phyloP scores from a whole-genome alignment of 1,284 basidiomycete genomes.

The Meira miltonrushii region DNA sequence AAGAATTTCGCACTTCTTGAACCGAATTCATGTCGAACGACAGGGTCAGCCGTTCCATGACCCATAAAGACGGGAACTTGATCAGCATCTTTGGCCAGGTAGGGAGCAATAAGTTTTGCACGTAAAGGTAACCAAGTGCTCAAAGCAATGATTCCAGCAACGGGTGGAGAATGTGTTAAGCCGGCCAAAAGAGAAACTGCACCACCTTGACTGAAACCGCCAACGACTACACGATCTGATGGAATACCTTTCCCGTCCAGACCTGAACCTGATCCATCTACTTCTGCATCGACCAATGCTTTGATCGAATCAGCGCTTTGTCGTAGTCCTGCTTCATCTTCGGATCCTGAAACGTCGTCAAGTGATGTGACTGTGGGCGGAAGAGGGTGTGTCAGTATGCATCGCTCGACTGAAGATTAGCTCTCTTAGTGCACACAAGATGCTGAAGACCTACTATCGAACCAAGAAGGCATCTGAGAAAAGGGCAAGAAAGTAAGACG shows the following conservation, averaged over 20 bases:
- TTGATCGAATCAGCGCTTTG: constrained; percentile 36
- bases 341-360: constrained; percentile 37
- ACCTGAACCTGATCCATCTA: constrained; percentile 33
- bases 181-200: constrained; percentile 43
- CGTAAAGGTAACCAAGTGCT: constrained; percentile 50
- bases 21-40: constrained; percentile 44
- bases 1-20: constrained; percentile 29
- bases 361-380: constrained; percentile 18
- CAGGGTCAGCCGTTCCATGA: constrained; percentile 44
- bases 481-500: constrained; percentile 2
- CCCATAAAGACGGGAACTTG: constrained; percentile 44
- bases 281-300: constrained; percentile 42
- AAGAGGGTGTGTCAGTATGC: not conserved
- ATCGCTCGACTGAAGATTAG: not conserved
- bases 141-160: constrained; percentile 44
- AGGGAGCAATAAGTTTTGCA: constrained; percentile 29
- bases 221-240: constrained; percentile 37
- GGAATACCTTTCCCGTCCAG: constrained; percentile 37
- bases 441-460: constrained; percentile 45
- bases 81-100: constrained; percentile 15
- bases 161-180: constrained; percentile 25
- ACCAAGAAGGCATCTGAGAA: constrained; percentile 47
- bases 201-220: constrained; percentile 34
- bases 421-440: constrained; percentile 24
- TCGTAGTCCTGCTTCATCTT: constrained; percentile 47